Base-by-base conservation (phyloP, 441 rosid species). In the Hura crepitans region DNA sequence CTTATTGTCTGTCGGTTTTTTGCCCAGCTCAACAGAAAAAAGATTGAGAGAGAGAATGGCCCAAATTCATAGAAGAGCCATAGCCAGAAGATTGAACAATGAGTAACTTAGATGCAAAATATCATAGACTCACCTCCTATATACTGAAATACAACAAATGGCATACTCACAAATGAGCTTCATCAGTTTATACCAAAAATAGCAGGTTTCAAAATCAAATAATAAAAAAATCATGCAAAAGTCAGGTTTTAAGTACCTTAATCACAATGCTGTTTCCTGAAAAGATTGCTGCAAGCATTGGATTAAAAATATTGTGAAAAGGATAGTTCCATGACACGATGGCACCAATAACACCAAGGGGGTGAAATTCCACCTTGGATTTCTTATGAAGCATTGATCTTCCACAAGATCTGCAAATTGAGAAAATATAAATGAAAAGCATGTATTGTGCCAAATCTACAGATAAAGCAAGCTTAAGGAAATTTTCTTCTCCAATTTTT, bases 261-360 rank as follows among this genome's bases (percentile, higher is more conserved):
- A 95, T 88, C 67, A 90, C 97, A 83, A 95, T 83, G 76, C 95
- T 75, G 78, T 95, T 92, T 78, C 98, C 98, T 30, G 99, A 89
- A 81, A 95, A 95, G 70, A 92, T 88, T 46, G 99, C 96, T 14
- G 99, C 97, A 66, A 95, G 85, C 94, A 95, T 90, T 74, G 98
- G 97, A 81, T 95, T 95, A 72, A 92, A 89, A 66, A 95, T 91
- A 80, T 95, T 95, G 67, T 95, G 99, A 78, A 95, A 95, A 18
- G 99, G 98, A 81, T 95, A 95, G 84, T 95, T 95, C 99, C 98
- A 92, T 0, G 99, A 94, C 74, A 95, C 98, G 69, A 95, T 92
- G 70, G 99, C 99, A 78, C 99, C 98, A 28, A 95, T 80, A 69
- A 92, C 97, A 77, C 98, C 98, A 75, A 92, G 93, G 18, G 99